phyloP scores from a whole-genome alignment of 2,329 filamentous ascomycete genomes.

The Colletotrichum chlorophyti region DNA sequence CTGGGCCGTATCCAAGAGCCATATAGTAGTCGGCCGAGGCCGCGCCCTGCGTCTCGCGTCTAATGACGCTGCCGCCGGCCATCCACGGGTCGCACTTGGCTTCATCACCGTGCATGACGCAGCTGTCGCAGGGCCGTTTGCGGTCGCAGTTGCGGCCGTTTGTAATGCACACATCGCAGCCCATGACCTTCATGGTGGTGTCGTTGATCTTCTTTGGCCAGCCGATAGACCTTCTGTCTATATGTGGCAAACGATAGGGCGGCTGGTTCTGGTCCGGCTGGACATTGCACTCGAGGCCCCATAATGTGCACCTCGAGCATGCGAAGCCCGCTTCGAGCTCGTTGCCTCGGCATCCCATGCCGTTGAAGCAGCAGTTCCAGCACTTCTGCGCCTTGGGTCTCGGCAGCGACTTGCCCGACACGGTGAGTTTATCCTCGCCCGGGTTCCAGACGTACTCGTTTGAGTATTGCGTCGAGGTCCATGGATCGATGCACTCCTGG shows the following conservation, averaged over 20 bases:
- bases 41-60: slow-evolving; percentile 23
- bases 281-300: slow-evolving; percentile 24
- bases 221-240: slow-evolving; percentile 20
- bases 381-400: background rate
- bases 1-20: slow-evolving; percentile 36
- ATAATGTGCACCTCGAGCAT: slow-evolving; percentile 22
- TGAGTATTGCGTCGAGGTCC: slow-evolving; percentile 24
- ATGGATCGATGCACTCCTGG: slow-evolving; percentile 31
- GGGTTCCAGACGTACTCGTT: background rate
- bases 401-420: background rate
- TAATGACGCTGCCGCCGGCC: background rate
- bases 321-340: slow-evolving; percentile 10
- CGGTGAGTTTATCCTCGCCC: background rate
- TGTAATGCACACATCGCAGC: slow-evolving; percentile 13
- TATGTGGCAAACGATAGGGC: background rate
- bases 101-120: slow-evolving; percentile 27
- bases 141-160: slow-evolving; percentile 38
- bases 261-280: background rate
- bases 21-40: slow-evolving; percentile 43
- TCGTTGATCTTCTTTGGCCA: background rate
- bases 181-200: background rate
- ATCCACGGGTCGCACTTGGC: slow-evolving; percentile 27
- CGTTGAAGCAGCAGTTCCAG: slow-evolving; percentile 13
- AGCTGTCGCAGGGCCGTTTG: slow-evolving; percentile 46
- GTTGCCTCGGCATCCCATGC: slow-evolving; percentile 6